phyloP scores from a whole-genome alignment of 768 basidiomycete genomes.

The Mrakia gelida region DNA sequence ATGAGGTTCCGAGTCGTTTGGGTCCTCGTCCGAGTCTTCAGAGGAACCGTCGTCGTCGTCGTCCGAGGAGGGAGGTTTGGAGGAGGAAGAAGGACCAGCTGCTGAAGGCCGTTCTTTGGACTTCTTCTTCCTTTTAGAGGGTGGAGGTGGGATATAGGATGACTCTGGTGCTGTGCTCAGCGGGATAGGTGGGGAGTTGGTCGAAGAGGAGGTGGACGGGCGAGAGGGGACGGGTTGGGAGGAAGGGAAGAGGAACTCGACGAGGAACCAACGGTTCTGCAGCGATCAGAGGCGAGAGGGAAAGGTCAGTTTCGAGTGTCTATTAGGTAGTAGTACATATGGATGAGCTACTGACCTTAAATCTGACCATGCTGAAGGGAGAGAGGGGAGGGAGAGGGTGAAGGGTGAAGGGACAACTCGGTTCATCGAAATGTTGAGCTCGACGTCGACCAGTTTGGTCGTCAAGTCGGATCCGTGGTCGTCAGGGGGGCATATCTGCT shows the following conservation, averaged over 20 bases:
- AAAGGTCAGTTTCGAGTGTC: neutral
- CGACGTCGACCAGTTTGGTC: neutral
- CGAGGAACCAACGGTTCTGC: conserved; percentile 82
- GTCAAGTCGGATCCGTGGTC: too few relatives aligned
- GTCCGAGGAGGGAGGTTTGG: neutral
- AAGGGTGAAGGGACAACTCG: neutral
- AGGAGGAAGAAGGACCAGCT: neutral
- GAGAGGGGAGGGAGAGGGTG: neutral
- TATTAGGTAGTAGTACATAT: conserved; percentile 18
- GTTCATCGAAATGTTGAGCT: neutral
- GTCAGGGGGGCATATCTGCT: too few relatives aligned
- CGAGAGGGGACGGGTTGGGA: conserved; percentile 28
- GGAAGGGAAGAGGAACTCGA: conserved; percentile 64
- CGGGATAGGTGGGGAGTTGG: neutral
- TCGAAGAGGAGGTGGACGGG: conserved; percentile 23
- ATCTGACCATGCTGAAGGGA: conserved; percentile 57
- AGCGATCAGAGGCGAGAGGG: conserved; percentile 1
- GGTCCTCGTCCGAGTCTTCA: conserved; percentile 21
- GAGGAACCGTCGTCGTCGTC: neutral
- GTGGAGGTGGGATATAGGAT: conserved; percentile 3
- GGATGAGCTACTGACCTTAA: conserved; percentile 51
- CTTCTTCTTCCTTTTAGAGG: conserved; percentile 10
- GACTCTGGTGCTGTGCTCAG: neutral
- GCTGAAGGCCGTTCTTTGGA: neutral
- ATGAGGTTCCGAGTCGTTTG: neutral